phyloP scores from a whole-genome alignment of 176 grass and related monocot species.

The Oryza meridionalis region DNA sequence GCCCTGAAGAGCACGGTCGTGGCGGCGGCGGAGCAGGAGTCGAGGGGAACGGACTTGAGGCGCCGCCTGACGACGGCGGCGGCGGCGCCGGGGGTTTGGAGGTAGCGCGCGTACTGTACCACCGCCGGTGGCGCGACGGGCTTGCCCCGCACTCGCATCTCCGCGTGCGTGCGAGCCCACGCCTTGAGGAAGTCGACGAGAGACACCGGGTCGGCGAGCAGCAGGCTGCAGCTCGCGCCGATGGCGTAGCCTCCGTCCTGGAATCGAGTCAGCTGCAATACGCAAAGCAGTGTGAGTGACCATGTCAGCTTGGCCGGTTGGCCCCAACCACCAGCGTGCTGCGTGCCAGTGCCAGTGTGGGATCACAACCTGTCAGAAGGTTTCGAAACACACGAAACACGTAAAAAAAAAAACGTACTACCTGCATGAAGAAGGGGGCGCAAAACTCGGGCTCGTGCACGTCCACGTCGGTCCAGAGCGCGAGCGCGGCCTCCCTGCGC shows the following conservation, averaged over 20 bases:
- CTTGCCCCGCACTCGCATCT: conserved; percentile 38
- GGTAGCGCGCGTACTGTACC: conserved; percentile 54
- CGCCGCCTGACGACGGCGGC: neutral
- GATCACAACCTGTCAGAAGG: neutral
- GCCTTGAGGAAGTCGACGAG: conserved; percentile 59
- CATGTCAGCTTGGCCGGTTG: neutral
- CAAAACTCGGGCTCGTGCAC: conserved; percentile 56
- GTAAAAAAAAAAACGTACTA: neutral
- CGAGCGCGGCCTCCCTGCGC: conserved; percentile 46
- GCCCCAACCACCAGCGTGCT: neutral
- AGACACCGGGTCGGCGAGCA: conserved; percentile 60
- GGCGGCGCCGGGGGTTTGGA: conserved; percentile 45
- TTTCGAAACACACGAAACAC: neutral
- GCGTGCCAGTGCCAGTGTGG: no score
- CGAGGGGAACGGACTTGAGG: conserved; percentile 49
- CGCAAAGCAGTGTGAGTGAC: neutral
- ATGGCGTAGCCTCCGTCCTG: conserved; percentile 60
- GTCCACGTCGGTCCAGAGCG: conserved; percentile 60
- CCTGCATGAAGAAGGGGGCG: conserved; percentile 68
- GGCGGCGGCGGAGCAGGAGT: neutral
- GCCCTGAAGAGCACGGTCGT: conserved; percentile 59
- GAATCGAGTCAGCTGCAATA: conserved; percentile 66
- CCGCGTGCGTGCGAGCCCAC: conserved; percentile 57
- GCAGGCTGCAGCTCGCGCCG: conserved; percentile 63
- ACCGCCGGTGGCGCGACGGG: conserved; percentile 40